Conservation (phyloP, 768 basidiomycete species). For the Obba rivulosa region DNA sequence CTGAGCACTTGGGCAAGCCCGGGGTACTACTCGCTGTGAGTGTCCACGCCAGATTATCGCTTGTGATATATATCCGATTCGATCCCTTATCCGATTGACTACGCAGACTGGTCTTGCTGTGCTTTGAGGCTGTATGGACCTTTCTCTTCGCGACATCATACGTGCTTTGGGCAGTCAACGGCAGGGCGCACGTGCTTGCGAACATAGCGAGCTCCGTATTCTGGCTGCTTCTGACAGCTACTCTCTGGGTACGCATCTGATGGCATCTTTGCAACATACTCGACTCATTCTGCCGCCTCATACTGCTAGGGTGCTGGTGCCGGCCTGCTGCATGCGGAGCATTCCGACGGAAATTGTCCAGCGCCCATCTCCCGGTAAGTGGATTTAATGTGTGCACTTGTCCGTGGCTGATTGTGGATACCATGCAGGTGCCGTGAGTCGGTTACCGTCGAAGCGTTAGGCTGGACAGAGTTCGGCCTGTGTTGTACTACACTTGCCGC, state of each 20-base stretch:
- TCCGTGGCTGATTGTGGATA: slow-evolving; percentile 2
- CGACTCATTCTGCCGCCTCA: not conserved
- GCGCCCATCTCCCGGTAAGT: slow-evolving; percentile 48
- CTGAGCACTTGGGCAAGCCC: slow-evolving; percentile 53
- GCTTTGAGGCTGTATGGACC: slow-evolving; percentile 50
- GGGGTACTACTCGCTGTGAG: slow-evolving; percentile 62
- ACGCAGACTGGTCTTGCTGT: slow-evolving; percentile 26
- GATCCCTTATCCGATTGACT: slow-evolving; percentile 32
- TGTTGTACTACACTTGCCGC: slow-evolving; percentile 49
- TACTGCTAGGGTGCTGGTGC: slow-evolving; percentile 56
- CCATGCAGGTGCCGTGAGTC: slow-evolving; percentile 58
- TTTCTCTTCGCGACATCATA: slow-evolving; percentile 64
- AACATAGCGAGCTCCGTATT: slow-evolving; percentile 71
- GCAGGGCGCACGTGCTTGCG: slow-evolving; percentile 63
- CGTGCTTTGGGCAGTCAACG: slow-evolving; percentile 64
- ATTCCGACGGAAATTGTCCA: slow-evolving; percentile 54
- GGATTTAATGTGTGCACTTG: no score
- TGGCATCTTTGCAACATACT: not conserved
- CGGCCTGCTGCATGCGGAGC: slow-evolving; percentile 62
- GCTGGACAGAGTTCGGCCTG: slow-evolving; percentile 71
- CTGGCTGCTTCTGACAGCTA: slow-evolving; percentile 62
- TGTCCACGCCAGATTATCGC: slow-evolving; percentile 11
- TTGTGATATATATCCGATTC: slow-evolving; percentile 29
- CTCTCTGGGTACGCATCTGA: slow-evolving; percentile 54
- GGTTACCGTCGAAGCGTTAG: slow-evolving; percentile 67